A percentile compares a stretch with the other conserved stretches of the same genome.
Conservation (phyloP, 2,329 filamentous ascomycete species). For the Hypoxylon sp. region DNA sequence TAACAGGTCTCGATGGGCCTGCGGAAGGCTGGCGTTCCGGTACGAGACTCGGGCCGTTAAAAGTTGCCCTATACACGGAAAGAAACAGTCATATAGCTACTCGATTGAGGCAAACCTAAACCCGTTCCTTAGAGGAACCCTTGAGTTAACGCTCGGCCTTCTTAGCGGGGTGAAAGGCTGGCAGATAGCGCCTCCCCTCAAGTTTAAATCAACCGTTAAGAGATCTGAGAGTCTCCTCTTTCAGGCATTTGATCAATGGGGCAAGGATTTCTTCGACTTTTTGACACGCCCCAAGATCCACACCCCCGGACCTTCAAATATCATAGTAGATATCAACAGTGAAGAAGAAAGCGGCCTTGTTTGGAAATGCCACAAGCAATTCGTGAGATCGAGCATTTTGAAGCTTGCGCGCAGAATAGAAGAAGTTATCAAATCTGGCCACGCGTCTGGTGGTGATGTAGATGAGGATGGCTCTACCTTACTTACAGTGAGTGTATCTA, state of each 20-base stretch:
- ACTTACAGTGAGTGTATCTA: slow-evolving; percentile 5
- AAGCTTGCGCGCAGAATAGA: slow-evolving; percentile 5
- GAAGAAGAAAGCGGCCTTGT: too few relatives aligned
- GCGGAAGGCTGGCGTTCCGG: slow-evolving; percentile 4
- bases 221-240: slow-evolving; percentile 18
- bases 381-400: neutral
- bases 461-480: slow-evolving; percentile 19
- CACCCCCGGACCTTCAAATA: too few relatives aligned
- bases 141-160: slow-evolving; percentile 5
- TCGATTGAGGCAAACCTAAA: slow-evolving; percentile 19
- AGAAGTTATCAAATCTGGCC: neutral
- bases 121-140: slow-evolving; percentile 12
- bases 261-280: neutral
- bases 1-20: slow-evolving; percentile 1
- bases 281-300: too few relatives aligned
- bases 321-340: too few relatives aligned
- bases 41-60: neutral
- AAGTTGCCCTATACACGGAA: slow-evolving; percentile 9
- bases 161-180: slow-evolving; percentile 1
- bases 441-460: slow-evolving; percentile 10
- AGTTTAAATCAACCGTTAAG: slow-evolving; percentile 9
- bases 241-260: slow-evolving; percentile 8
- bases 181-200: slow-evolving; percentile 5
- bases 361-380: neutral
- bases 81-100: neutral